Conservation (phyloP, 768 basidiomycete species). For the Tricholomella constricta region DNA sequence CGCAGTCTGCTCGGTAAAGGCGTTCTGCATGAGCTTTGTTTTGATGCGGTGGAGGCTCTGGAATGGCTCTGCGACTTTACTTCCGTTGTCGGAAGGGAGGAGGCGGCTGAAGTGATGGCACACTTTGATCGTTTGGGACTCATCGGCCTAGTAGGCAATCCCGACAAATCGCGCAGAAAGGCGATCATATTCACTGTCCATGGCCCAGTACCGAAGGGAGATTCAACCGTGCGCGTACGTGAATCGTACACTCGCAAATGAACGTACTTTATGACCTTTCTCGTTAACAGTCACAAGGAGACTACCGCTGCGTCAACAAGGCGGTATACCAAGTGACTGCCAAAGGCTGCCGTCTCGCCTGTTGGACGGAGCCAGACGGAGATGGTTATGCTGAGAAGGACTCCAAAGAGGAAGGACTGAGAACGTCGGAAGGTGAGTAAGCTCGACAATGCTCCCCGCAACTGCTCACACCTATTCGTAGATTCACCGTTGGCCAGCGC, state of each 20-base stretch:
- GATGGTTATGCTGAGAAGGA: background rate
- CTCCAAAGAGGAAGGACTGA: constrained; percentile 2
- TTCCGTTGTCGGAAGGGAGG: constrained; percentile 73
- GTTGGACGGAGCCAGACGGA: constrained; percentile 2
- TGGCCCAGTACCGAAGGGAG: background rate
- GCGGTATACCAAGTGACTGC: constrained; percentile 15
- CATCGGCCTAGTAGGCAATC: constrained; percentile 64
- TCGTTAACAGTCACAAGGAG: constrained; percentile 13
- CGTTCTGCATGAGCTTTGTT: constrained; percentile 41
- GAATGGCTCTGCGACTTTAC: constrained; percentile 85
- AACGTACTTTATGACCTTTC: background rate
- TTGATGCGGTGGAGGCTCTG: constrained; percentile 63
- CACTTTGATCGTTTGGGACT: constrained; percentile 79
- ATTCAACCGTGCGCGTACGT: constrained; percentile 4
- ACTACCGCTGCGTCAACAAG: constrained; percentile 16
- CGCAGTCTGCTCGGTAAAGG: constrained; percentile 4
- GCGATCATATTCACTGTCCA: constrained; percentile 66
- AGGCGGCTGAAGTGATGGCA: constrained; percentile 76
- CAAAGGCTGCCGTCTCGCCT: constrained; percentile 12
- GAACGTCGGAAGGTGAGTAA: background rate
- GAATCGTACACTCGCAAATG: background rate
- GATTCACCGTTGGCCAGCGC: too few species aligned
- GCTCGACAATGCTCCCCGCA: background rate
- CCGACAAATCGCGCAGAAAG: constrained; percentile 56
- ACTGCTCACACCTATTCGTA: background rate